phyloP scores from a whole-genome alignment of 192 early-diverging fungal species.

The Rhizophagus sp. region DNA sequence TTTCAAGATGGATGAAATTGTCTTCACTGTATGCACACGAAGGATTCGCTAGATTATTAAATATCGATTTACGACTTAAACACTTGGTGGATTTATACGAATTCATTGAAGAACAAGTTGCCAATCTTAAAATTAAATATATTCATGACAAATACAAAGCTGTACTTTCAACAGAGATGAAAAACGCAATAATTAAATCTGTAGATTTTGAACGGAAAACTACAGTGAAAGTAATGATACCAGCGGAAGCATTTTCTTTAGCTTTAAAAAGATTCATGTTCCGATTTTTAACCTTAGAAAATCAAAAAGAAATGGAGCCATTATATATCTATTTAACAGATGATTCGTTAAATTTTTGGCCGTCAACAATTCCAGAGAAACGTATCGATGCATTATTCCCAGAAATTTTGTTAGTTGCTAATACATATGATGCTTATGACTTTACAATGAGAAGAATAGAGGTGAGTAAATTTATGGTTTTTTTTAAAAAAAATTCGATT shows the following conservation, averaged over 20 bases:
- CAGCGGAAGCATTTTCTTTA: not conserved
- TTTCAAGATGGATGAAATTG: conserved; percentile 15
- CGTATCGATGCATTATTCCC: not conserved
- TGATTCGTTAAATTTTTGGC: not conserved
- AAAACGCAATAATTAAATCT: not conserved
- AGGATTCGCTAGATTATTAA: not conserved
- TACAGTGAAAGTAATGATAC: not conserved
- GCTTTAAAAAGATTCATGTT: conserved; percentile 20
- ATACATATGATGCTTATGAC: not conserved
- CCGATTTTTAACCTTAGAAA: not conserved
- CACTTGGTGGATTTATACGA: conserved; percentile 28
- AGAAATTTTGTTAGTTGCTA: not conserved
- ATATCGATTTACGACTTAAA: not conserved
- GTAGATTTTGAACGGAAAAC: not conserved
- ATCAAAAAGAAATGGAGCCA: not conserved
- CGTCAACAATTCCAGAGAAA: not conserved
- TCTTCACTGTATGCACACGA: not conserved
- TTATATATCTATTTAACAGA: not conserved
- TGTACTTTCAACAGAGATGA: not conserved
- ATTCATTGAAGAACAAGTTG: conserved; percentile 18
- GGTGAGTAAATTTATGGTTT: not conserved
- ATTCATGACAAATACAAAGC: conserved; percentile 19
- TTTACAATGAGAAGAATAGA: not conserved
- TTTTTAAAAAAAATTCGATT: too few species aligned
- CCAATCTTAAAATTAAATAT: not conserved